Base-by-base conservation (phyloP, 495 filamentous ascomycete species). In the Penicillium macrosclerotiorum region DNA sequence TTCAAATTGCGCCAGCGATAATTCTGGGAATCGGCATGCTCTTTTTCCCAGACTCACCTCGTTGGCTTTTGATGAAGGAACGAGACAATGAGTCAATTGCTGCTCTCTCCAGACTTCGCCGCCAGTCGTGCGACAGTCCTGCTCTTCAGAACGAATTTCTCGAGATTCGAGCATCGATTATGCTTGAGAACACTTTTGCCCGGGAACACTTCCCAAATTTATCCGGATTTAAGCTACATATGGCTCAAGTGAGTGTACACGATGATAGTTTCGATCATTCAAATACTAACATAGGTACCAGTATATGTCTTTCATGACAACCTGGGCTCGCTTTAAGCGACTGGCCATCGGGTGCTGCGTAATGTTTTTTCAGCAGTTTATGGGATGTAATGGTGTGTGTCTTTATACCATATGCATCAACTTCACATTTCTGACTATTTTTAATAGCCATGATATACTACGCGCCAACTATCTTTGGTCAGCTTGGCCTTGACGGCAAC, bases 361-460 rank as follows among this genome's bases (percentile, higher is more conserved):
- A 13, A 90, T 89, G 88, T 79, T 80, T 63, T 85, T 88, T 71
- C 82, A 88, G 68, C 83, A 90, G 63, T 91, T 85, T 77, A 84
- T 81, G 16, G 86, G 86, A 13, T 69, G 68, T 42, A 70, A 72
- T 44, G 70, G 60, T 63, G 33, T 20, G 40, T 57, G n/a, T 14
- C 20, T 11, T 14, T 2, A 4, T 0, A 2, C 4, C 14, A 8
- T 8, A 17, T 4, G n/a, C 3, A 4, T 30, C 17, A n/a, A 8
- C 12, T 3, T 34, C n/a, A 37, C 8, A 19, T 32, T 24, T 42
- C 37, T n/a, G n/a, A n/a, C n/a, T 23, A 45, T 30, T 12, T 31
- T 79, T 81, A 60, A 80, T 82, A 69, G 86, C 86, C 1, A 75
- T 89, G 8, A 74, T 88, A 9, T 84, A 82, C 68, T 88, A 90